phyloP scores from a whole-genome alignment of 2,329 filamentous ascomycete species.

The Aureobasidium sp. region DNA sequence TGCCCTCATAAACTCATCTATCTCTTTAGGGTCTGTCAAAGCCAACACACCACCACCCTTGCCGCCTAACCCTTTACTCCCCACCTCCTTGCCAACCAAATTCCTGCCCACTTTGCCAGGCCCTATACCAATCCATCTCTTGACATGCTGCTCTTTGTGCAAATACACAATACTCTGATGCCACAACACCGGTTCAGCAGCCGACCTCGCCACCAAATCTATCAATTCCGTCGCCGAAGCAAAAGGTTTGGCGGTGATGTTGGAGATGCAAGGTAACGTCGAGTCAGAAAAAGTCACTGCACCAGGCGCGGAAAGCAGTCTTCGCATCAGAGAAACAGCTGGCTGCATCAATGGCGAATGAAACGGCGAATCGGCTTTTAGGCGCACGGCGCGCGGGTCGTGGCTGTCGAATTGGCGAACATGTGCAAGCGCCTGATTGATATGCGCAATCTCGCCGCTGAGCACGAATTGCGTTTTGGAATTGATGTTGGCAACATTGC shows the following conservation, averaged over 20 bases:
- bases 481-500: slow-evolving; percentile 89
- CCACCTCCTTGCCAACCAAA: slow-evolving; percentile 90
- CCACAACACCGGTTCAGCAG: slow-evolving; percentile 89
- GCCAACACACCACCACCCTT: slow-evolving; percentile 93
- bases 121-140: slow-evolving; percentile 84
- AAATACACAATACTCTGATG: slow-evolving; percentile 89
- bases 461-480: slow-evolving; percentile 94
- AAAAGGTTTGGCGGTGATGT: slow-evolving; percentile 77
- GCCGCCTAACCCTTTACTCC: slow-evolving; percentile 66
- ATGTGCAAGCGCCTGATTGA: slow-evolving; percentile 74
- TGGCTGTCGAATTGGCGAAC: slow-evolving; percentile 85
- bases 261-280: slow-evolving; percentile 70
- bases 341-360: slow-evolving; percentile 89
- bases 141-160: slow-evolving; percentile 73
- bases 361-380: slow-evolving; percentile 85
- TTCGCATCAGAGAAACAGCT: slow-evolving; percentile 66
- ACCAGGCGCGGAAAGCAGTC: slow-evolving; percentile 49
- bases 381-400: slow-evolving; percentile 76
- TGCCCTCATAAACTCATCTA: slow-evolving; percentile 40
- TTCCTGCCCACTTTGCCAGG: slow-evolving; percentile 92
- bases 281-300: slow-evolving; percentile 64
- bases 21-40: slow-evolving; percentile 65
- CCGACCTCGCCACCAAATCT: slow-evolving; percentile 70
- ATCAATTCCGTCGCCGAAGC: slow-evolving; percentile 65
- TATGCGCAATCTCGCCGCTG: slow-evolving; percentile 76